Evolutionary conservation across 2,329 filamentous ascomycete genomes (phyloP).

Genomic region (Aspergillus brunneoviolaceus): DNA sequence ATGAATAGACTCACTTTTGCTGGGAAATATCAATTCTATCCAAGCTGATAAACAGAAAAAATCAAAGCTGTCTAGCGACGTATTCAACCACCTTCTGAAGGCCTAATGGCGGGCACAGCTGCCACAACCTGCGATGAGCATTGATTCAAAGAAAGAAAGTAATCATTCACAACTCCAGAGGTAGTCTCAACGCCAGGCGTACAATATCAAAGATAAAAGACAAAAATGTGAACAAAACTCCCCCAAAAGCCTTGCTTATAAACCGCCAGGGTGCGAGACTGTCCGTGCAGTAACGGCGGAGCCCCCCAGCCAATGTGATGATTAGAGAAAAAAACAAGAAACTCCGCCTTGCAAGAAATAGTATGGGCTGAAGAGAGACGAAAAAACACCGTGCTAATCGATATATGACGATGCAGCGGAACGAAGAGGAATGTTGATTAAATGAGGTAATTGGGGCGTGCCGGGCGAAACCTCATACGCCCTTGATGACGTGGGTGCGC

Average conservation of each 20-base stretch:
- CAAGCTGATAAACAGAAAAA: constrained; percentile 8
- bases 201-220: constrained; percentile 14
- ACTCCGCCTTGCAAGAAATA: not conserved
- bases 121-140: constrained; percentile 12
- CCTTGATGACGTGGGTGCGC: constrained; percentile 90
- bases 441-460: constrained; percentile 5
- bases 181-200: constrained; percentile 29
- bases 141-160: constrained; percentile 10
- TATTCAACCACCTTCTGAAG: not conserved
- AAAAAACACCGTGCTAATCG: constrained; percentile 35
- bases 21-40: constrained; percentile 14
- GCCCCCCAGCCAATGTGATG: constrained; percentile 4
- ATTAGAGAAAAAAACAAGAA: constrained; percentile 5
- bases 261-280: constrained; percentile 9
- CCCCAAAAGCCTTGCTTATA: constrained; percentile 15
- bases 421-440: constrained; percentile 16
- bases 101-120: constrained; percentile 6
- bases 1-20: constrained; percentile 11
- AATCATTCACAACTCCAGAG: constrained; percentile 19
- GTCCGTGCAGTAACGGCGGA: constrained; percentile 19
- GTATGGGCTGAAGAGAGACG: constrained; percentile 4
- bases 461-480: constrained; percentile 59
- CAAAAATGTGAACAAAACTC: constrained; percentile 2
- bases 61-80: constrained; percentile 11
- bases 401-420: constrained; percentile 18